Evolutionary conservation across 208 protist genomes (phyloP).

Genomic region (Novymonas esmeraldas): DNA sequence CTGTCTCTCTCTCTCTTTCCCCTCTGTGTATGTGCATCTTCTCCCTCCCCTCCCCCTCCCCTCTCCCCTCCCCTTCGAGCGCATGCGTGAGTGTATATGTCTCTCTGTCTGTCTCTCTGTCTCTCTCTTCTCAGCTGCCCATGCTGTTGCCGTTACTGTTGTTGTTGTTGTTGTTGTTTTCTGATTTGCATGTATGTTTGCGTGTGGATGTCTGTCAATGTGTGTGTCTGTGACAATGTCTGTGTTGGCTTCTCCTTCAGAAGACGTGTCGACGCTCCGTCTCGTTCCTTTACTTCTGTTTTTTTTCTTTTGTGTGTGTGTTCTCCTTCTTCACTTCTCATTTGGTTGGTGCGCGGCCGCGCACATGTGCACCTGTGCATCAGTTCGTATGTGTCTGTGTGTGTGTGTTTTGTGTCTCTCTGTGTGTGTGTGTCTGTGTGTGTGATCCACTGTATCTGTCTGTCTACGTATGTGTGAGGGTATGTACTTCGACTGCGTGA

Average conservation of each 20-base stretch:
- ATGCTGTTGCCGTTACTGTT: not conserved
- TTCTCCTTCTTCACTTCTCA: no score
- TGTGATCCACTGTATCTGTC: not conserved
- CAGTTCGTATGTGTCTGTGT: no score
- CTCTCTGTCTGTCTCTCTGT: not conserved
- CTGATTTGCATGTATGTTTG: not conserved
- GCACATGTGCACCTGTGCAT: no score
- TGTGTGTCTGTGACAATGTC: not conserved
- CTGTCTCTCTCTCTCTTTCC: not conserved
- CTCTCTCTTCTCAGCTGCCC: not conserved
- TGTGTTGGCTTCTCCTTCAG: not conserved
- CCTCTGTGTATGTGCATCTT: no score
- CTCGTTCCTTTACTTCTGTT: no score
- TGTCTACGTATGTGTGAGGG: no score
- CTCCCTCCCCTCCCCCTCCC: not conserved
- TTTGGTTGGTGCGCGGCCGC: no score
- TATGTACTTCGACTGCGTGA: no score
- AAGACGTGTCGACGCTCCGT: not conserved
- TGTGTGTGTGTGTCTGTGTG: not conserved
- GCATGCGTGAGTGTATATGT: not conserved
- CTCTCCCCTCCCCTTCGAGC: not conserved
- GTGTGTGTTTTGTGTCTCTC: not conserved
- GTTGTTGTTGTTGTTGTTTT: conserved; percentile 1
- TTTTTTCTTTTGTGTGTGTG: no score
- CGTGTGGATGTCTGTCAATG: not conserved